A percentile compares a stretch with the other conserved stretches of the same genome.
Conservation (phyloP, 306 rosid species). For the Astragalus membranaceus region DNA sequence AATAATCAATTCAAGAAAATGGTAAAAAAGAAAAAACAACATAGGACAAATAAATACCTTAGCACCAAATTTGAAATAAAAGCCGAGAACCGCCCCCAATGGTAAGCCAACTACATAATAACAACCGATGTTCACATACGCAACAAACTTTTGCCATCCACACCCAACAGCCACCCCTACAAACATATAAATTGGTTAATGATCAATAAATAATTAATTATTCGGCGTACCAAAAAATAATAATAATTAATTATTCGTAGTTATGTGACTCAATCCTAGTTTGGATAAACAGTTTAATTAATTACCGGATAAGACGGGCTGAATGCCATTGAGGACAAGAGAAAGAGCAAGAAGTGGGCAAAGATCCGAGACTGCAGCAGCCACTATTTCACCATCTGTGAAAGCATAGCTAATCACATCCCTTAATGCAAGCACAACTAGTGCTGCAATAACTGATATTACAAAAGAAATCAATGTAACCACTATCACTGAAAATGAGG, state of each 20-base stretch:
- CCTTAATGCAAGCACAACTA: constrained; percentile 33
- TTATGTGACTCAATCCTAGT: too few relatives aligned
- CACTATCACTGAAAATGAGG: constrained; percentile 55
- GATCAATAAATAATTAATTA: too few relatives aligned
- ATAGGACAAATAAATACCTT: constrained; percentile 40
- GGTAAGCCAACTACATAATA: constrained; percentile 65
- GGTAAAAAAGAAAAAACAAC: not conserved
- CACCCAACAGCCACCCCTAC: constrained; percentile 89
- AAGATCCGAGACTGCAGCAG: constrained; percentile 83
- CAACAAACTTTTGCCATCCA: constrained; percentile 90
- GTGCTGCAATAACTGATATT: constrained; percentile 42
- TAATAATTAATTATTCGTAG: too few relatives aligned
- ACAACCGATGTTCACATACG: constrained; percentile 67
- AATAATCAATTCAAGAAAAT: not conserved
- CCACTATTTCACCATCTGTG: constrained; percentile 64
- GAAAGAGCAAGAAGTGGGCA: constrained; percentile 63
- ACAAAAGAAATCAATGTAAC: constrained; percentile 50
- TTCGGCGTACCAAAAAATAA: too few relatives aligned
- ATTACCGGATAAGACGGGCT: constrained; percentile 76
- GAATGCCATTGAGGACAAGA: constrained; percentile 68
- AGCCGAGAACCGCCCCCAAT: constrained; percentile 53
- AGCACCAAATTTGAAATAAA: constrained; percentile 54
- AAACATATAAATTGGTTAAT: not conserved
- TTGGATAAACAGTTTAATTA: not conserved
- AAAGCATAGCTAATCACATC: constrained; percentile 64